phyloP scores from a whole-genome alignment of 1,284 basidiomycete species.

The Heimioporus punctisporus region DNA sequence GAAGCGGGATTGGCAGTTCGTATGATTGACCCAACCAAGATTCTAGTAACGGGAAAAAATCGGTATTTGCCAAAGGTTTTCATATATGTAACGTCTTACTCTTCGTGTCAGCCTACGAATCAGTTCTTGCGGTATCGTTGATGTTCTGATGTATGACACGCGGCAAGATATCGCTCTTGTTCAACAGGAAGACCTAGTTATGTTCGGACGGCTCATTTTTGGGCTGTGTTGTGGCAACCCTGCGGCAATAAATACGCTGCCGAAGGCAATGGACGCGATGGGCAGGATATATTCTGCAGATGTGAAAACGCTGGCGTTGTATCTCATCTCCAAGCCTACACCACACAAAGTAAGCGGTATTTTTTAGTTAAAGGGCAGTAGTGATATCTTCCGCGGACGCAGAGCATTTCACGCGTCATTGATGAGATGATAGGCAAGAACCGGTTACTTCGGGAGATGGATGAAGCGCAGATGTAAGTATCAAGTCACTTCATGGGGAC shows the following conservation, averaged over 20 bases:
- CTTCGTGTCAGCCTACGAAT: constrained; percentile 63
- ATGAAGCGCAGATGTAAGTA: constrained; percentile 77
- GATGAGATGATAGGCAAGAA: constrained; percentile 76
- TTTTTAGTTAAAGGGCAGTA: not conserved
- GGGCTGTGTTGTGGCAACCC: constrained; percentile 76
- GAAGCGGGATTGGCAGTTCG: constrained; percentile 82
- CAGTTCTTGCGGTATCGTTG: constrained; percentile 83
- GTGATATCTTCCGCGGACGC: constrained; percentile 14
- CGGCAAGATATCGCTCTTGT: constrained; percentile 59
- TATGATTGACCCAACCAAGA: constrained; percentile 87
- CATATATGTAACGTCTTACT: too few relatives aligned
- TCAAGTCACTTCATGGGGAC: not conserved
- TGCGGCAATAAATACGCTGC: constrained; percentile 62
- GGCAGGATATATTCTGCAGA: constrained; percentile 79
- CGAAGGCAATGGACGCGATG: constrained; percentile 82
- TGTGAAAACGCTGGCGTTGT: constrained; percentile 80
- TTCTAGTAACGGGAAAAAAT: constrained; percentile 90
- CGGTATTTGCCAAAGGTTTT: constrained; percentile 56
- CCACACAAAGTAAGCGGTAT: constrained; percentile 52
- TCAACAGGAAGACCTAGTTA: constrained; percentile 89
- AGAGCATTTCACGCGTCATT: constrained; percentile 82
- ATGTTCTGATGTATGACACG: constrained; percentile 80
- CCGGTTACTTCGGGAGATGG: constrained; percentile 80
- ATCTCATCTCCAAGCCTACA: constrained; percentile 76
- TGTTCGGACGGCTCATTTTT: constrained; percentile 88